A percentile compares a stretch with the other conserved stretches of the same genome.
Conservation (phyloP, 2,329 filamentous ascomycete species). For the Botryotinia globosa region DNA sequence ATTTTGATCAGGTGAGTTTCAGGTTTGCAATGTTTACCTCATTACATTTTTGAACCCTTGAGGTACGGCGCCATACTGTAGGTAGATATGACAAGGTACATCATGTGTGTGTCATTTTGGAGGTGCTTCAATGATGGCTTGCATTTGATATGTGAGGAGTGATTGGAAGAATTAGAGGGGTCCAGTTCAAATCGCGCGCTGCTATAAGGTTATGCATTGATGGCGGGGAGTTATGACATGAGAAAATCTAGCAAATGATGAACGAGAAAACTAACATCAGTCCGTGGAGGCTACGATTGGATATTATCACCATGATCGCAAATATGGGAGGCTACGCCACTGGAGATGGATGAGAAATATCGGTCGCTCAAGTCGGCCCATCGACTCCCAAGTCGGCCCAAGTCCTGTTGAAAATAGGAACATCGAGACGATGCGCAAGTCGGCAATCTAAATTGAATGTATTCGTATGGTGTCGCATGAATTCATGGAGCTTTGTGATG, state of each 20-base stretch:
- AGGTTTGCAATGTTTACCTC: neutral
- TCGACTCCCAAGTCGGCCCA: neutral
- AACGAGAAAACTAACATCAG: neutral
- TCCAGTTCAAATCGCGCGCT: constrained; percentile 12
- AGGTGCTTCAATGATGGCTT: neutral
- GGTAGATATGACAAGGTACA: constrained; percentile 14
- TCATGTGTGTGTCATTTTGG: constrained; percentile 12
- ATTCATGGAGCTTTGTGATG: constrained; percentile 25
- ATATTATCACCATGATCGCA: neutral
- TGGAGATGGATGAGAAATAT: neutral
- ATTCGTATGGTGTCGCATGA: constrained; percentile 22
- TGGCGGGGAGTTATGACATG: constrained; percentile 7
- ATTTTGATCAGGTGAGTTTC: constrained; percentile 3
- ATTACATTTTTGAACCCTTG: neutral
- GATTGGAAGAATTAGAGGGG: constrained; percentile 6
- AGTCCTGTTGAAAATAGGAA: constrained; percentile 1
- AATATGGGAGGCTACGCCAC: neutral
- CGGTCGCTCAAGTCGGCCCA: neutral
- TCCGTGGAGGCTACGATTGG: neutral
- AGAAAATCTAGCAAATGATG: neutral
- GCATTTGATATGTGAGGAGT: neutral
- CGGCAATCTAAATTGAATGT: neutral
- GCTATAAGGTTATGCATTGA: constrained; percentile 19
- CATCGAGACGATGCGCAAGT: neutral
- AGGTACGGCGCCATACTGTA: neutral